Percentiles rank a stretch among this genome's conserved stretches.
phyloP scores from a whole-genome alignment of 129 eudicot genomes.

The Artemisia annua region DNA sequence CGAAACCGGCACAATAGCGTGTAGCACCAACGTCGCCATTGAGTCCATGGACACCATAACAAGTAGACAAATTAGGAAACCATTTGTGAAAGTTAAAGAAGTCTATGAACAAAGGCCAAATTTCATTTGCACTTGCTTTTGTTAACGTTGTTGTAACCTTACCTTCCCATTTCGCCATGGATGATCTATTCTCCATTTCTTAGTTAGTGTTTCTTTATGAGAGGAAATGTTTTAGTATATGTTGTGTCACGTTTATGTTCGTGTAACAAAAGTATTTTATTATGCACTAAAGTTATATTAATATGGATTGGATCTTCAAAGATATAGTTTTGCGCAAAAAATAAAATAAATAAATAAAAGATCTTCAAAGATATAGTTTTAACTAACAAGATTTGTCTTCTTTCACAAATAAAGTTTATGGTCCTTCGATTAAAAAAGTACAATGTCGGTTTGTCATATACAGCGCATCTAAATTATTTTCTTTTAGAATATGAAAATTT shows the following conservation, averaged over 20 bases:
- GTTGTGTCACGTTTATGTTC: background rate
- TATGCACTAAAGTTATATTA: no score
- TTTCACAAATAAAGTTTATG: background rate
- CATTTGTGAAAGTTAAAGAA: constrained; percentile 70
- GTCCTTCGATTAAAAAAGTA: background rate
- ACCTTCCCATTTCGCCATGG: constrained; percentile 57
- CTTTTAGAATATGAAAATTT: no score
- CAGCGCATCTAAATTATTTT: no score
- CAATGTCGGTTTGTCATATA: no score
- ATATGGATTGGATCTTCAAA: no score
- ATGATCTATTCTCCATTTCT: constrained; percentile 9
- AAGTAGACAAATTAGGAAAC: constrained; percentile 54
- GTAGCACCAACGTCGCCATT: constrained; percentile 62
- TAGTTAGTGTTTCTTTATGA: background rate
- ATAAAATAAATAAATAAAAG: no score
- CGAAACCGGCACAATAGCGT: constrained; percentile 50
- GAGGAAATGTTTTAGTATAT: constrained; percentile 2
- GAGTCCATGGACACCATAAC: constrained; percentile 57
- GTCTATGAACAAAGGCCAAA: constrained; percentile 60
- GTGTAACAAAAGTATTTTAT: no score
- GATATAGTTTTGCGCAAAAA: no score
- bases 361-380: background rate
- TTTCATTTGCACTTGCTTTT: constrained; percentile 47
- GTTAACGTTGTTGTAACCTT: constrained; percentile 50
- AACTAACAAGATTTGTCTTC: background rate